Evolutionary conservation across 192 early-diverging fungal genomes (phyloP), one percentile per base, ranked within the genome.

Genomic region (Coemansia sp.): DNA sequence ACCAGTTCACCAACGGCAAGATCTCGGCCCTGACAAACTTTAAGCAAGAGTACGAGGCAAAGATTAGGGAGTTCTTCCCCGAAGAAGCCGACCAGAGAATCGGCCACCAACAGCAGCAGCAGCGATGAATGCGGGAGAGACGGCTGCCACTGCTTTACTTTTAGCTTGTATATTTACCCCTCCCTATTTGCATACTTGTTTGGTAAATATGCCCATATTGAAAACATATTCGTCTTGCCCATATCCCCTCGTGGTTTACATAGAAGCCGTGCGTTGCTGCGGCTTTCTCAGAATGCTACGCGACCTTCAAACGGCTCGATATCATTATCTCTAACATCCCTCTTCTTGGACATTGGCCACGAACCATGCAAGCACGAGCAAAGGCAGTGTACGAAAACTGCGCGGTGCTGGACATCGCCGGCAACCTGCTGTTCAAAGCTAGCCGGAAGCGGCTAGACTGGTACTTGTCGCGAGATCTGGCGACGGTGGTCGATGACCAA

Each of bases 1-100:
- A 78, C 67, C 80, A 83, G 69, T 83, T 83, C 27, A 77, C 80
- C 8, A 73, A 83, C 31, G 76, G 76, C 51, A 83, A 83, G 69
- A 83, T 82, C 19, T 47, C 77, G 4, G 77, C 77, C 6, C 56
- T 80, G 69, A 74, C 67, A 6, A 80, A 71, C 65, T 80, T 80
- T 38, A 74, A 74, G 65, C 68, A 71, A 25, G 77, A 80, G 72
- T 80, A 61, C 37, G 72, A 74, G 69, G 68, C 61, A 14, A 74
- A 71, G 68, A 61, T 81, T 19, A 43, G 45, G 19, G 78, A 81
- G 40, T 72, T 72, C 43, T 81, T 81, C 59, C 78, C 78, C 2
- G 73, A 81, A 29, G 78, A 81, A 15, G 38, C 73, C 11, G 46
- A 40, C 20, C 58, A 71, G 38, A 64, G 60, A 7, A 65, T 71